Conservation (phyloP, 495 filamentous ascomycete genomes). For the Podospora comata region DNA sequence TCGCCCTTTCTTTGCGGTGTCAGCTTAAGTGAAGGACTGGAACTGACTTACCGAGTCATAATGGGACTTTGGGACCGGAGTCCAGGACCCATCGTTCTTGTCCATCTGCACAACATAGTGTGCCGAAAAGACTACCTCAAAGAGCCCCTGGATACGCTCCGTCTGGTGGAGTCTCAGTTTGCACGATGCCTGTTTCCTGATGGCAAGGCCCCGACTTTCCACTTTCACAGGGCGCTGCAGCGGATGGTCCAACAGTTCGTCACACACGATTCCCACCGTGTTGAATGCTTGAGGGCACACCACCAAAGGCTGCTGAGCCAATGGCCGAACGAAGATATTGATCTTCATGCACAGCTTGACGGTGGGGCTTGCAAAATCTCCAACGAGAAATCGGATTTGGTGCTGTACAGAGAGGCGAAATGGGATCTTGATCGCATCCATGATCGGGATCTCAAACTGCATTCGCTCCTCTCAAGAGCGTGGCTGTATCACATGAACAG, state of each 20-base stretch:
- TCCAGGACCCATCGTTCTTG: constrained; percentile 17
- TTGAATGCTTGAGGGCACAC: neutral
- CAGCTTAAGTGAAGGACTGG: constrained; percentile 42
- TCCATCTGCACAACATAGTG: constrained; percentile 49
- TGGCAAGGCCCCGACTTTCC: constrained; percentile 31
- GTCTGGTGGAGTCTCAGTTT: constrained; percentile 8
- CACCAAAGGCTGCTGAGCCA: neutral
- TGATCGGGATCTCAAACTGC: neutral
- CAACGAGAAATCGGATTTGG: neutral
- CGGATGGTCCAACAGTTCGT: neutral
- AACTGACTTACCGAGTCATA: constrained; percentile 32
- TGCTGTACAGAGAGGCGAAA: neutral
- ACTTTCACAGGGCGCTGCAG: constrained; percentile 26
- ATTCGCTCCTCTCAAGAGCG: neutral
- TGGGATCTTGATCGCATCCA: neutral
- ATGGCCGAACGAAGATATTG: neutral
- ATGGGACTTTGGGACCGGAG: constrained; percentile 36
- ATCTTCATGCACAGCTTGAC: neutral
- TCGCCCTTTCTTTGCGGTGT: constrained; percentile 50
- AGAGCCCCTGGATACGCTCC: constrained; percentile 25
- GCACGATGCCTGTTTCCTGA: constrained; percentile 27
- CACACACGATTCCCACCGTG: neutral
- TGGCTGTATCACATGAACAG: neutral
- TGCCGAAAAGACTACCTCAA: constrained; percentile 38
- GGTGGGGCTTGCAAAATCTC: neutral